phyloP scores from a whole-genome alignment of 768 basidiomycete species.

The Lanmaoa rubissima region DNA sequence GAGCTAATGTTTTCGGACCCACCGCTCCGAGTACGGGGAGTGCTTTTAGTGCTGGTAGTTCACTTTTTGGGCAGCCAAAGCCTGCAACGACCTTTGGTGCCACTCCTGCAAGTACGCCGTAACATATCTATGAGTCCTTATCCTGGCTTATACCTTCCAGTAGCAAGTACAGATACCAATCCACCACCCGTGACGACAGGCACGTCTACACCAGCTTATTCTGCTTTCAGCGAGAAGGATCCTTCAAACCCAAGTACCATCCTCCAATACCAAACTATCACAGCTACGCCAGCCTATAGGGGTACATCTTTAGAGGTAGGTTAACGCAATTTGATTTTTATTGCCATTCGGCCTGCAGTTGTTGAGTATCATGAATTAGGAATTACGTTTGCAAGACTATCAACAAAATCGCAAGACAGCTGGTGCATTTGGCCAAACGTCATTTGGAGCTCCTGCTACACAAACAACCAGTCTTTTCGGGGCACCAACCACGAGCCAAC shows the following conservation, averaged over 20 bases:
- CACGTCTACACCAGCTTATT: conserved; percentile 63
- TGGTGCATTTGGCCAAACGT: conserved; percentile 54
- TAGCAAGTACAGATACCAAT: conserved; percentile 36
- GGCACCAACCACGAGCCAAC: conserved; percentile 26
- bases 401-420: conserved; percentile 71
- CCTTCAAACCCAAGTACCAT: conserved; percentile 39
- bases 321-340: conserved; percentile 5
- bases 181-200: conserved; percentile 66
- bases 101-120: conserved; percentile 33
- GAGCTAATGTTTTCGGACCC: conserved; percentile 36
- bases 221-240: conserved; percentile 66
- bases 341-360: neutral
- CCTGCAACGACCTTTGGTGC: conserved; percentile 45
- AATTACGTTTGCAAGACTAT: conserved; percentile 77
- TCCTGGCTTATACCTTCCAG: conserved; percentile 11
- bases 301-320: conserved; percentile 76
- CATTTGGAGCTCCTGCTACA: conserved; percentile 25
- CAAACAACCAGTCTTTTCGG: conserved; percentile 29
- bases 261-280: conserved; percentile 79
- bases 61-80: conserved; percentile 59
- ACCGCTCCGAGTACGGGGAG: conserved; percentile 28
- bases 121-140: neutral
- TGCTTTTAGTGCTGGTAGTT: conserved; percentile 45
- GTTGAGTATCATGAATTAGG: conserved; percentile 39
- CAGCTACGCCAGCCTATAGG: conserved; percentile 74